Evolutionary conservation across 2,329 filamentous ascomycete species (phyloP).

Genomic region (Pezicula neosporulosa): DNA sequence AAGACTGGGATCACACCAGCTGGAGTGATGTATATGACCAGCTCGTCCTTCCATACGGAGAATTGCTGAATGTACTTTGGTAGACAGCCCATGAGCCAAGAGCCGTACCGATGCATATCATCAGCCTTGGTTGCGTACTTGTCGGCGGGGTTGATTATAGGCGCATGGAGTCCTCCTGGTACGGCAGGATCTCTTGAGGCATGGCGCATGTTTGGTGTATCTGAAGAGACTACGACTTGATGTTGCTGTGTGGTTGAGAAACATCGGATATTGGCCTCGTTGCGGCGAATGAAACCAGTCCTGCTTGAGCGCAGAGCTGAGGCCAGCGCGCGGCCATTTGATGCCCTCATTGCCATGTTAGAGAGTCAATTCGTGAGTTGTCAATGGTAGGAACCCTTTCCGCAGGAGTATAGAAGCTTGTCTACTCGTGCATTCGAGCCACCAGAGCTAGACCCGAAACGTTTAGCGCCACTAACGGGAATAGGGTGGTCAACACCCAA

Average conservation of each 20-base stretch:
- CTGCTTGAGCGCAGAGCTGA: slow-evolving; percentile 52
- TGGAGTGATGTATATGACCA: slow-evolving; percentile 89
- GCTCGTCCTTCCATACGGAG: slow-evolving; percentile 98
- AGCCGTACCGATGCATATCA: slow-evolving; percentile 87
- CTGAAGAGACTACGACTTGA: slow-evolving; percentile 46
- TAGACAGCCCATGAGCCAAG: slow-evolving; percentile 93
- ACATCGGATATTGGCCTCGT: slow-evolving; percentile 24
- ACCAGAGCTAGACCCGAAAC: too few relatives aligned
- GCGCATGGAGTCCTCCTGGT: slow-evolving; percentile 64
- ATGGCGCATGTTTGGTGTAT: slow-evolving; percentile 62
- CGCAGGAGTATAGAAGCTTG: background rate
- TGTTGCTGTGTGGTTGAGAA: slow-evolving; percentile 33
- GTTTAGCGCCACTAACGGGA: too few relatives aligned
- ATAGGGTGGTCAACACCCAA: too few relatives aligned
- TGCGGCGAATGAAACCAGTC: slow-evolving; percentile 24
- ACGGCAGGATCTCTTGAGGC: slow-evolving; percentile 45
- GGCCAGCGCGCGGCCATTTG: slow-evolving; percentile 52
- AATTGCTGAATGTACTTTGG: slow-evolving; percentile 99
- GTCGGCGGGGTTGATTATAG: slow-evolving; percentile 87
- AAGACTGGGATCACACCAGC: slow-evolving; percentile 88
- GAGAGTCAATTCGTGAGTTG: slow-evolving; percentile 28
- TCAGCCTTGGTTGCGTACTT: slow-evolving; percentile 87
- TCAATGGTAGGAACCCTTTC: slow-evolving; percentile 19
- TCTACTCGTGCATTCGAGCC: background rate
- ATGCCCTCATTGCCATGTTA: slow-evolving; percentile 59